Conservation (phyloP, 2,329 filamentous ascomycete species). For the Paecilomyces sp. region DNA sequence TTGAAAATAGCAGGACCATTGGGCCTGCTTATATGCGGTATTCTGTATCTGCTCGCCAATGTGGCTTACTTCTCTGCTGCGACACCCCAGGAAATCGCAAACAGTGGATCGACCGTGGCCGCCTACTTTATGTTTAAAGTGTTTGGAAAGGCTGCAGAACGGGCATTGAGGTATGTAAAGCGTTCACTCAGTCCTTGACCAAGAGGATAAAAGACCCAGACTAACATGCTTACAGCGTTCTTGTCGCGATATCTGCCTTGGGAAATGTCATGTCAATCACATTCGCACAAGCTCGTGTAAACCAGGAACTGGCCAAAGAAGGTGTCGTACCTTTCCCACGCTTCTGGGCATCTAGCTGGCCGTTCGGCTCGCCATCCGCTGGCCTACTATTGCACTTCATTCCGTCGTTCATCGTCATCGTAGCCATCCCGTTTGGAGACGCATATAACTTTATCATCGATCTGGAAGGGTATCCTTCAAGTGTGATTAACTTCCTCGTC, state of each 20-base stretch:
- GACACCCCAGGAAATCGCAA: slow-evolving; percentile 32
- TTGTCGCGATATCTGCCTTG: slow-evolving; percentile 61
- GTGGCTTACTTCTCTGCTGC: slow-evolving; percentile 57
- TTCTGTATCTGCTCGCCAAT: slow-evolving; percentile 62
- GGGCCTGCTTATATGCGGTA: slow-evolving; percentile 51
- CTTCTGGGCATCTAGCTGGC: slow-evolving; percentile 58
- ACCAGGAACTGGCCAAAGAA: slow-evolving; percentile 60
- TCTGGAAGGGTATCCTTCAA: slow-evolving; percentile 23
- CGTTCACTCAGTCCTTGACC: not conserved
- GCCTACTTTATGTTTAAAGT: slow-evolving; percentile 38
- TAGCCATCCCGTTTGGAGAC: slow-evolving; percentile 55
- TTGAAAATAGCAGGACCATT: slow-evolving; percentile 59
- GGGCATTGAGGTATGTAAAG: not conserved
- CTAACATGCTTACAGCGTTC: slow-evolving; percentile 44
- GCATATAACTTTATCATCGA: slow-evolving; percentile 24
- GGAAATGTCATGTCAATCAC: slow-evolving; percentile 62
- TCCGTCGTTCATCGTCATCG: slow-evolving; percentile 58
- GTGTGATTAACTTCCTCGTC: slow-evolving; percentile 25
- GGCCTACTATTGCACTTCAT: slow-evolving; percentile 59
- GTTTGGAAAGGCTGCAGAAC: slow-evolving; percentile 23
- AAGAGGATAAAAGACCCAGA: not conserved
- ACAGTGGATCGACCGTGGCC: slow-evolving; percentile 36
- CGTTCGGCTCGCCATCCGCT: slow-evolving; percentile 55
- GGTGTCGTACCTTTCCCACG: slow-evolving; percentile 58
- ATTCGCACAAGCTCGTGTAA: slow-evolving; percentile 60